Base-by-base conservation (phyloP, 495 filamentous ascomycete genomes). In the Aspergillus diversus region DNA sequence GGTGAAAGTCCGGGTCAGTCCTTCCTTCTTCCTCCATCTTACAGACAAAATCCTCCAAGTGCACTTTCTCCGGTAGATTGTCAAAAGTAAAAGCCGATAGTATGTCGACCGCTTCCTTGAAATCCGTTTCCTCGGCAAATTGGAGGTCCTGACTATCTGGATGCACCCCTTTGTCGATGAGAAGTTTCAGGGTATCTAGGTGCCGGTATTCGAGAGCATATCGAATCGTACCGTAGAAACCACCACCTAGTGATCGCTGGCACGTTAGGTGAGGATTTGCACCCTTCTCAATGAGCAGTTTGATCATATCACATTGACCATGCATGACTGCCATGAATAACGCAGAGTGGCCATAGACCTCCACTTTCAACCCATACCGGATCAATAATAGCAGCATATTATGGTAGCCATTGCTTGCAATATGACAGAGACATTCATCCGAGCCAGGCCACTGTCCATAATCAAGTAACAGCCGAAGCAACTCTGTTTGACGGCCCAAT, bases 271-370 rank as follows among this genome's bases (percentile, higher is more conserved):
- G 7, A 33, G 59, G 35, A 17, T 33, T 16, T 33, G 49, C 59
- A 5, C 59, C 59, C 33, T 55, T 31, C 16, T 55, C 51, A 33
- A 62, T 46, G 2, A 62, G 51, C 35, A 62, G 16, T 33, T 55
- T 17, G n/a, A 55, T 31, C 17, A 62, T 33, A 9, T 62, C 59
- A n/a, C 34, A 32, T 13, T 55, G 51, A 8, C 42, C 50, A 7
- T 43, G 49, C 13, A 31, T 43, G 17, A 61, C 55, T 13, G 59
- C 59, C 15, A n/a, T n/a, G 21, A 54, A 55, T 27, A 61, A 48
- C 3, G 59, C n/a, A 6, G 7, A 21, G 7, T 33, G 31, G 7
- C 35, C 59, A 16, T 55, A 61, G 51, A 61, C 1, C 7, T 46
- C 27, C 9, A 61, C 5, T 7, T 54, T 16, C 11, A 55, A n/a